phyloP scores from a whole-genome alignment of 1,284 basidiomycete genomes.

The Moesziomyces antarcticus region DNA sequence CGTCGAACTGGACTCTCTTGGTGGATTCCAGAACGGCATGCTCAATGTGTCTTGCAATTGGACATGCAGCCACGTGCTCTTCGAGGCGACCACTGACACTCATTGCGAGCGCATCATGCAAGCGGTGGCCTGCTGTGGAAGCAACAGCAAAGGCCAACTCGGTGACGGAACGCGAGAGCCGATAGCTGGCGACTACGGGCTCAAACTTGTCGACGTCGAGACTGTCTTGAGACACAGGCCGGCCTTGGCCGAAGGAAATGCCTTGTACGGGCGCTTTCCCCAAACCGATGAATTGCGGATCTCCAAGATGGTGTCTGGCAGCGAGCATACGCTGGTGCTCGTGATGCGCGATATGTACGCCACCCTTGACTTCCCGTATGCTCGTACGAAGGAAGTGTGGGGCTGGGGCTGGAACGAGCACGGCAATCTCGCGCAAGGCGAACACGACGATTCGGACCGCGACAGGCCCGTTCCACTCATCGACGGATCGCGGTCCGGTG shows the following conservation, averaged over 20 bases:
- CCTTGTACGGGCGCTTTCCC: neutral
- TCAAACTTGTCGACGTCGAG: constrained; percentile 10
- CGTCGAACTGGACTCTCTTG: neutral
- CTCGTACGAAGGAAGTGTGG: constrained; percentile 18
- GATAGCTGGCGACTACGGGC: neutral
- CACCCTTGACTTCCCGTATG: neutral
- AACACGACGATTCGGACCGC: constrained; percentile 37
- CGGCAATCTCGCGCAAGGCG: constrained; percentile 49
- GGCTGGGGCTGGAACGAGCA: constrained; percentile 54
- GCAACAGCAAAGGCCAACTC: constrained; percentile 39
- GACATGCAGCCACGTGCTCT: constrained; percentile 31
- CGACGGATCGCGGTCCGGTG: constrained; percentile 32
- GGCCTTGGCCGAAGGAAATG: neutral
- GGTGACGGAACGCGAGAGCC: constrained; percentile 5
- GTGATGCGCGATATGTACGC: neutral
- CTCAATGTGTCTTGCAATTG: constrained; percentile 39
- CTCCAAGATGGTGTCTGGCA: constrained; percentile 42
- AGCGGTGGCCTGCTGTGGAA: constrained; percentile 23
- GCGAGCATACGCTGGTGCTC: constrained; percentile 45
- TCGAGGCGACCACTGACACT: neutral
- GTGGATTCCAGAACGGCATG: constrained; percentile 1
- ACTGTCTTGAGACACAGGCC: neutral
- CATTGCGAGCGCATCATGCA: neutral
- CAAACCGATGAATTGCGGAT: neutral
- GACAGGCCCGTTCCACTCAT: constrained; percentile 16